Evolutionary conservation across 495 filamentous ascomycete genomes (phyloP), one percentile per base, ranked within the genome.

Genomic region (Neurospora sp.): DNA sequence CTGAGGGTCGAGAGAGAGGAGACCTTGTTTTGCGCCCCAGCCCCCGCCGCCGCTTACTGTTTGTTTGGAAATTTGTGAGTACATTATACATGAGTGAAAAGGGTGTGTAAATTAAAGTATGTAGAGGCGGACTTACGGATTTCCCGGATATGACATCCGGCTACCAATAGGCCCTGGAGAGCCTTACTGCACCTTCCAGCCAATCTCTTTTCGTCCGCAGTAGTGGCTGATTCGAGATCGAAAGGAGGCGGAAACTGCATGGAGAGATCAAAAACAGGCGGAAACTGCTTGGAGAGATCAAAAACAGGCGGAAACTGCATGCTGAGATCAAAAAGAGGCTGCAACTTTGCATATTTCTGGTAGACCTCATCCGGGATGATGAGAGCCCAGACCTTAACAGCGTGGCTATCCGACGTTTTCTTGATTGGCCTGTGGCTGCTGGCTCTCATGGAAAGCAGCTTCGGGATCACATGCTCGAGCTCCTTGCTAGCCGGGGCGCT

Each of bases 31-130:
- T 74, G 88, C 83, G 6, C 94, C 94, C 94, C 94, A 97, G 66
- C 94, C 94, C 70, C 94, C 94, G 74, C 94, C 94, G 27, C 94
- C 94, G 79, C 93, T 96, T 71, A 96, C 88, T 88, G 73, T n/a
- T 59, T 59, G 20, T 27, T 27, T 27, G 20, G 22, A 75, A 74
- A 40, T 72, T 72, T 35, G 68, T 40, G 37, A 41, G 42, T 42
- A 74, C 22, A 72, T 72, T 72, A 37, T 42, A 27, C 5, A 12
- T 53, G 22, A 59, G 22, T 0, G 11, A 59, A 20, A 3, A 59
- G 9, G 22, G 39, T 20, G 20, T 12, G n/a, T 27, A 59, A 9
- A 18, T 31, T n/a, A 22, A 40, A 59, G 22, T 11, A 37, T 20
- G 5, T 4, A 6, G 22, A 66, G 12, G 42, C 8, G 14, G 31